These are phyloP conservation scores for Priceomyces melissophilus DNA, from an alignment of 805 yeast species.

Conservation along the genomic window DNA sequence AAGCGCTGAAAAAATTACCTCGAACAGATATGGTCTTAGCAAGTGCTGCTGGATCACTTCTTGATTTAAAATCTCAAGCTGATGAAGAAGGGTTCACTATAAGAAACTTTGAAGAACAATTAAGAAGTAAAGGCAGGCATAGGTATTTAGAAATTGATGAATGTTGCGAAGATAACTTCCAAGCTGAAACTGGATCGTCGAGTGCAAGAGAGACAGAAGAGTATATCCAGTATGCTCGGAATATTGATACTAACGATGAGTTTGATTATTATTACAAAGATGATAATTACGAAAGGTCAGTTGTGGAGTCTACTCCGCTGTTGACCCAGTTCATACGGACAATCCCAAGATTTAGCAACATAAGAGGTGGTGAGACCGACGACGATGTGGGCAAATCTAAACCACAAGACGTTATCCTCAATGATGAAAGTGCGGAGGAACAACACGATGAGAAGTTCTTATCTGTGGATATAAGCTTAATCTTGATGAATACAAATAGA, in stretches of 20 bases:
- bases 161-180: constrained; percentile 8
- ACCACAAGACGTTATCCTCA: background rate
- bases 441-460: background rate
- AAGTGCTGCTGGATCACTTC: constrained; percentile 43
- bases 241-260: constrained; percentile 20
- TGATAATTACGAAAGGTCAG: background rate
- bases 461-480: background rate
- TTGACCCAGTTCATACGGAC: constrained; percentile 5
- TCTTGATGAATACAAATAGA: constrained; percentile 5
- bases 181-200: background rate
- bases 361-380: constrained; percentile 2
- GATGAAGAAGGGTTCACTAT: constrained; percentile 27
- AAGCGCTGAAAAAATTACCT: constrained; percentile 35
- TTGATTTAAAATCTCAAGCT: constrained; percentile 34
- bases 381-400: background rate
- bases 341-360: constrained; percentile 9
- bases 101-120: constrained; percentile 4
- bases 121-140: constrained; percentile 6
- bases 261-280: constrained; percentile 14
- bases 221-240: constrained; percentile 21
- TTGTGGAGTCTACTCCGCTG: constrained; percentile 5
- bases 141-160: constrained; percentile 4
- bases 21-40: constrained; percentile 44
- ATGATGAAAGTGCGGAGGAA: too few relatives aligned
- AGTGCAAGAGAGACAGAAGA: constrained; percentile 15